Conservation (phyloP, 2,329 filamentous ascomycete species). For the Aphanoascus verrucosus region DNA sequence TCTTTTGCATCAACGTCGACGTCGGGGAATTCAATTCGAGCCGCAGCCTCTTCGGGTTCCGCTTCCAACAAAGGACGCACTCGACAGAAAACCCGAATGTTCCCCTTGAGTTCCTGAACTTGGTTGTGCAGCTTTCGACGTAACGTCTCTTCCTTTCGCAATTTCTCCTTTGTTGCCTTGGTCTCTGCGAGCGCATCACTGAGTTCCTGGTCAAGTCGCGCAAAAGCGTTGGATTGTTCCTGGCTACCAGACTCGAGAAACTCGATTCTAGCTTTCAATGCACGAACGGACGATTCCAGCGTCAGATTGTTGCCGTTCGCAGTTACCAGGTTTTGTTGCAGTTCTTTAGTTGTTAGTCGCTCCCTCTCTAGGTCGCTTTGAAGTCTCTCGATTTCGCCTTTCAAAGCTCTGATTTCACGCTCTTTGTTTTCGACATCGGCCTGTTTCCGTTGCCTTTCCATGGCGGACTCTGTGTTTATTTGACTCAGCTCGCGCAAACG, state of each 20-base stretch:
- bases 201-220: slow-evolving; percentile 67
- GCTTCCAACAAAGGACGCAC: slow-evolving; percentile 63
- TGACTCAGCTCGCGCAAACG: slow-evolving; percentile 55
- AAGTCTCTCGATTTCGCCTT: slow-evolving; percentile 30
- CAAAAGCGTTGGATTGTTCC: slow-evolving; percentile 76
- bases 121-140: slow-evolving; percentile 91
- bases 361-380: slow-evolving; percentile 50
- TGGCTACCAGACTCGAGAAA: slow-evolving; percentile 85
- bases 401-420: slow-evolving; percentile 41
- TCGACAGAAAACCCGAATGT: slow-evolving; percentile 95
- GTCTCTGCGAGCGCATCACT: slow-evolving; percentile 64
- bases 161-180: slow-evolving; percentile 62
- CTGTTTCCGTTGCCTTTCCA: slow-evolving; percentile 37
- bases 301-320: slow-evolving; percentile 51
- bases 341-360: slow-evolving; percentile 47
- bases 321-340: slow-evolving; percentile 51
- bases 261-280: slow-evolving; percentile 69
- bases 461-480: slow-evolving; percentile 44
- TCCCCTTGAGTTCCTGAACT: slow-evolving; percentile 94
- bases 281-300: slow-evolving; percentile 64
- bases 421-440: slow-evolving; percentile 44
- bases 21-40: slow-evolving; percentile 71
- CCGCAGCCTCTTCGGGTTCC: slow-evolving; percentile 50
- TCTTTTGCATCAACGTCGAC: slow-evolving; percentile 72
- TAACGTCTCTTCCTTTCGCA: slow-evolving; percentile 83